A percentile compares a stretch with the other conserved stretches of the same genome.
These are phyloP conservation scores for Diospyros lotus DNA, from an alignment of 148 eudicot species.

Conservation along the genomic window DNA sequence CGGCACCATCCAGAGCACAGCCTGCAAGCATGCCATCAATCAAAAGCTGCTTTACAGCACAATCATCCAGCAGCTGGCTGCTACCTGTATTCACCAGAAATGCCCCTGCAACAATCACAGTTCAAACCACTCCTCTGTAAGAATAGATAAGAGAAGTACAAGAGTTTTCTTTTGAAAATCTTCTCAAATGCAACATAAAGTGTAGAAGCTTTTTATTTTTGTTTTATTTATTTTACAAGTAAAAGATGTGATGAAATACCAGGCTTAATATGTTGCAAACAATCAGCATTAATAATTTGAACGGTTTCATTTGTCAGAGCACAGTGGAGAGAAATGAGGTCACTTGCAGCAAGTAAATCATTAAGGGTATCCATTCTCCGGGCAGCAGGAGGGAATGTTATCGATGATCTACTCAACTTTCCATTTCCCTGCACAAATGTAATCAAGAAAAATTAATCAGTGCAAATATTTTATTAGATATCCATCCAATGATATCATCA, in stretches of 20 bases:
- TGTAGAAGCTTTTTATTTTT: neutral
- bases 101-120: slow-evolving; percentile 49
- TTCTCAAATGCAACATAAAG: neutral
- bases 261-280: slow-evolving; percentile 89
- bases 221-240: too few species aligned
- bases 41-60: slow-evolving; percentile 94
- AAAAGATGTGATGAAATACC: slow-evolving; percentile 31
- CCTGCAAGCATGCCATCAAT: slow-evolving; percentile 96
- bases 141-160: slow-evolving; percentile 1
- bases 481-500: neutral
- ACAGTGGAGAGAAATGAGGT: slow-evolving; percentile 91
- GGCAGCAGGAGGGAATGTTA: slow-evolving; percentile 82
- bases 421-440: slow-evolving; percentile 44
- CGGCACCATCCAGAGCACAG: slow-evolving; percentile 99
- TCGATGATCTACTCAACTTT: slow-evolving; percentile 46
- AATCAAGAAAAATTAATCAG: neutral
- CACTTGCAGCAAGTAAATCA: slow-evolving; percentile 97
- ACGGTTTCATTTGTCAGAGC: slow-evolving; percentile 84
- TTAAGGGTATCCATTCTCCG: slow-evolving; percentile 99
- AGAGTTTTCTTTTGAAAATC: neutral
- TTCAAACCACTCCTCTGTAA: slow-evolving; percentile 5
- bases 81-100: slow-evolving; percentile 96
- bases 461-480: neutral
- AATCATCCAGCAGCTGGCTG: slow-evolving; percentile 96
- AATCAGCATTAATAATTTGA: slow-evolving; percentile 84